Base-by-base conservation (phyloP, 176 grass and related monocot species). In the Paspalum notatum region DNA sequence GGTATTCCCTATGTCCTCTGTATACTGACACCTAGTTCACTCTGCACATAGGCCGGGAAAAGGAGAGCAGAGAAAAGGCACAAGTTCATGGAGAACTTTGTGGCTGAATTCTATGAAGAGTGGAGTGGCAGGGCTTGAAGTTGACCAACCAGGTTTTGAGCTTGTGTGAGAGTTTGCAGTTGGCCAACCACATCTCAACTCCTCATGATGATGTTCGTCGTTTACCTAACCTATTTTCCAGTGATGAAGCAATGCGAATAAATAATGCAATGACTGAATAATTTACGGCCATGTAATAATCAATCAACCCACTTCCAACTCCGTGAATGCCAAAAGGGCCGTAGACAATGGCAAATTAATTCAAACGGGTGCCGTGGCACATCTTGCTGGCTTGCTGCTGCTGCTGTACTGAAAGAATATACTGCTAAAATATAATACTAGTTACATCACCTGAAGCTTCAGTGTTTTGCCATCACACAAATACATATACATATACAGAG, bases 21-120 rank as follows among this genome's bases (percentile, higher is more conserved):
- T 66, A 39, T 68, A 21, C 41, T 72, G 46, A 84, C 25, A 66
- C 44, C 5, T 45, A 46, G n/a, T 12, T 83, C 16, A 44, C 44
- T 81, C 8, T 46, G 16, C 7, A 53, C 27, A 60, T 81, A 98
- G 96, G 86, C 90, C 14, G 92, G 96, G 74, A 98, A 88, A 93
- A 89, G 39, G 76, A 89, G 92, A 85, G 96, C 96, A 47, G 92
- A 87, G 71, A 93, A 80, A 88, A 89, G 92, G 68, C 92, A 98
- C 46, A 85, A 74, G 39, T 93, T 95, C 71, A 99, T 95, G 92
- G 83, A 95, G 61, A 82, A 86, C 67, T 99, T 93, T 81, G 80
- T 99, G 72, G 48, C 71, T 75, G 96, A 99, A 74, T 99, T 99
- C 76, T 91, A 90, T 49, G 82, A 95, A 77, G 96, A 99, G 85